Percentiles rank a stretch among this genome's conserved stretches.
Evolutionary conservation across 768 basidiomycete genomes (phyloP).

Genomic region (Mycena maculata): DNA sequence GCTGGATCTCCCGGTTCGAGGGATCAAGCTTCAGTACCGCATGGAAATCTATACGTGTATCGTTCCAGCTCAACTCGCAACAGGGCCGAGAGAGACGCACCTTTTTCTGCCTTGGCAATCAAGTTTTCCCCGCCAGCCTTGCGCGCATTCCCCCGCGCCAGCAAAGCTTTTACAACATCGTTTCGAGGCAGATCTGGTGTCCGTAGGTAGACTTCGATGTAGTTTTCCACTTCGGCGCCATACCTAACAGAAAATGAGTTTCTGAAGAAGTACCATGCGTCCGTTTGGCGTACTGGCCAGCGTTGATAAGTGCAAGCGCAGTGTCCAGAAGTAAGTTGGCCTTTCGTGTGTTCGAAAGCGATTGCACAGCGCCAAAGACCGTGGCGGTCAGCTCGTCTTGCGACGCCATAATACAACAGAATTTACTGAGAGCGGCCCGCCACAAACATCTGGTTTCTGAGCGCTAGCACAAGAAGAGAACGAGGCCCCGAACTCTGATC

Average conservation of each 20-base stretch:
- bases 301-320: constrained; percentile 58
- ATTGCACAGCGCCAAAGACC: constrained; percentile 60
- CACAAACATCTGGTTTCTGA: background rate
- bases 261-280: constrained; percentile 7
- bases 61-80: background rate
- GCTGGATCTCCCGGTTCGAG: constrained; percentile 64
- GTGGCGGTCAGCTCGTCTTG: constrained; percentile 65
- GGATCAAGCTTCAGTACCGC: constrained; percentile 71
- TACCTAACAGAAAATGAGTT: constrained; percentile 54
- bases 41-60: constrained; percentile 64
- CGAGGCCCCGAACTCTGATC: background rate
- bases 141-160: constrained; percentile 70
- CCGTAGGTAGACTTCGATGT: constrained; percentile 72
- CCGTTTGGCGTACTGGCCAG: constrained; percentile 56
- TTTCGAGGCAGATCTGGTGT: constrained; percentile 66
- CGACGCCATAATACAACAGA: constrained; percentile 31
- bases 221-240: constrained; percentile 72
- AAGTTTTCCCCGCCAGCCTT: constrained; percentile 66
- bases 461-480: background rate
- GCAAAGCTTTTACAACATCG: constrained; percentile 64
- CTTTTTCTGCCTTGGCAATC: constrained; percentile 69
- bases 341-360: constrained; percentile 56
- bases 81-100: constrained; percentile 48
- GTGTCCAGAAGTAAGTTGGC: constrained; percentile 65
- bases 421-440: background rate